Base-by-base conservation (phyloP, 805 yeast species). In the Candida stauntonica region DNA sequence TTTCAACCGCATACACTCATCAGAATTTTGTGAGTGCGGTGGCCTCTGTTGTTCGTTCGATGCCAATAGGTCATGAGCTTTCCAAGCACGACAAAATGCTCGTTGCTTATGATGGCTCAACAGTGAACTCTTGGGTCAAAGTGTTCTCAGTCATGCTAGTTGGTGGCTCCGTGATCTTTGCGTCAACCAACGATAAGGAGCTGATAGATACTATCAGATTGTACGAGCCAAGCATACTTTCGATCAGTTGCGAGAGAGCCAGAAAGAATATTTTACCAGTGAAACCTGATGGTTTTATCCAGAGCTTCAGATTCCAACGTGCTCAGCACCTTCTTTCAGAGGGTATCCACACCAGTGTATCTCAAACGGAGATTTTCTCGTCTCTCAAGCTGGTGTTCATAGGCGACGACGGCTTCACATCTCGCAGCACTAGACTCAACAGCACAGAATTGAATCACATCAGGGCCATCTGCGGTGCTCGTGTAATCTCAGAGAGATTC, bases 401-500 rank as follows among this genome's bases (percentile, higher is more conserved):
- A 29, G 48, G 47, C 5, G 44, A 41, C 16, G 17, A 27, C 14
- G 31, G 36, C n/a, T 14, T 28, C 3, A 15, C 26, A 5, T 26
- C 33, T 17, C 35, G 41, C 6, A 17, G 29, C 5, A 32, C 31
- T 3, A 23, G 39, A 13, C 31, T 52, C 3, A 36, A 58, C 13
- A 54, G 61, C 24, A 26, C 37, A 3, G 54, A 60, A 13, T 45
- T 70, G 33, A 78, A 73, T 36, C 42, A 52, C 3, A 38, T 73
- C 7, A 65, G 80, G 38, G 66, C 79, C 0, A 36, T 66, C 2
- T 55, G 72, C 4, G 75, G 75, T 2, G 47, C 76, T 1, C 63
- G 86, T 42, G 60, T 79, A 0, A 63, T 82, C 1, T 57, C 63
- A 14, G 88, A 83, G 49, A 58, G 61, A 13, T 68, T 68, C 14